These are phyloP conservation scores for Ligustrum vulgare DNA, from an alignment of 257 asterid species.

Conservation along the genomic window DNA sequence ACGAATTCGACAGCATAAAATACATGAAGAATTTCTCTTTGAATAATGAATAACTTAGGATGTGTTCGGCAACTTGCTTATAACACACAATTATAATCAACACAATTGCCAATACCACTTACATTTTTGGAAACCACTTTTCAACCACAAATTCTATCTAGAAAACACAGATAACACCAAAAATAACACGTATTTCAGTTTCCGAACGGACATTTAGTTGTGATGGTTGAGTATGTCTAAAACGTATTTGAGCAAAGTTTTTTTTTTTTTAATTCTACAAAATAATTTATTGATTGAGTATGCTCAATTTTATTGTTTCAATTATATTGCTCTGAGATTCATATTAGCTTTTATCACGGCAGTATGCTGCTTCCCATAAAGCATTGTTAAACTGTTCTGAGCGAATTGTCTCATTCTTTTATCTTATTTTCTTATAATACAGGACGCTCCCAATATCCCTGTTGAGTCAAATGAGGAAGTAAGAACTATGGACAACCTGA, in stretches of 20 bases:
- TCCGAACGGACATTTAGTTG: too few species aligned
- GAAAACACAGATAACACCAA: too few species aligned
- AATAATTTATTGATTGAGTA: neutral
- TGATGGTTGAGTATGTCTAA: neutral
- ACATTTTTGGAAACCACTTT: too few species aligned
- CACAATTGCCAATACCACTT: too few species aligned
- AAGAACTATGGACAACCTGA: constrained; percentile 26
- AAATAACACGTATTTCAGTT: too few species aligned
- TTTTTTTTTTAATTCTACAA: neutral
- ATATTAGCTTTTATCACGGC: neutral
- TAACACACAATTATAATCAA: too few species aligned
- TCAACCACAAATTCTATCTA: too few species aligned
- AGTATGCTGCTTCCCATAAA: neutral
- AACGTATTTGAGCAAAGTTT: too few species aligned
- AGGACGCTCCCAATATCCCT: constrained; percentile 39
- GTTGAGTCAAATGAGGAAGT: constrained; percentile 36
- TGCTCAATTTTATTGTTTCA: neutral
- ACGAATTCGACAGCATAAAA: too few species aligned
- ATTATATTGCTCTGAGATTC: neutral
- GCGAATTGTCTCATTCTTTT: constrained; percentile 11
- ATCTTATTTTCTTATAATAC: constrained; percentile 19
- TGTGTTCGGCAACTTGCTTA: too few species aligned
- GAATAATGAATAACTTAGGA: neutral
- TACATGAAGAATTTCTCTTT: too few species aligned
- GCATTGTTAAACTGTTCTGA: neutral